These are phyloP conservation scores for Hypericum perforatum DNA, from an alignment of 345 rosid genomes.

Conservation along the genomic window DNA sequence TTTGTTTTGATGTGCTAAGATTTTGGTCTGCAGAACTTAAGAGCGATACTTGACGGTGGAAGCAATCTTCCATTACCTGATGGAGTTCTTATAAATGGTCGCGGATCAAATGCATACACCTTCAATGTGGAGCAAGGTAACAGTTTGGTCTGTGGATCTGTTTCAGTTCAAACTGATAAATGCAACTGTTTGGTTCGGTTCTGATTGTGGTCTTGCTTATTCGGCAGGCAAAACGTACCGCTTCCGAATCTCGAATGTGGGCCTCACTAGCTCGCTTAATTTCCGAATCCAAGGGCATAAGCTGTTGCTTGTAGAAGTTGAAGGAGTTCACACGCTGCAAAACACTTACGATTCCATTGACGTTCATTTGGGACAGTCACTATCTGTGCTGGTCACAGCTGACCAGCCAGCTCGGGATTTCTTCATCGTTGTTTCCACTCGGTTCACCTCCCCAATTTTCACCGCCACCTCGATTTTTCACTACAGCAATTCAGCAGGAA, in stretches of 20 bases:
- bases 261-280: neutral
- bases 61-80: neutral
- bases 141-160: neutral
- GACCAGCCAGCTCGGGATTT: neutral
- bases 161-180: neutral
- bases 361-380: neutral
- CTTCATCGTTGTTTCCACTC: slow-evolving; percentile 1
- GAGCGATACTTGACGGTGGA: neutral
- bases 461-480: neutral
- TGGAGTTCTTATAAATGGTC: neutral
- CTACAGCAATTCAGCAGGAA: neutral
- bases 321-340: neutral
- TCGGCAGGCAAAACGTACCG: slow-evolving; percentile 2
- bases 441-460: neutral
- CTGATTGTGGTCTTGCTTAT: neutral
- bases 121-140: neutral
- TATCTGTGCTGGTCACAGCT: slow-evolving; percentile 1
- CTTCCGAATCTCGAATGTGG: neutral
- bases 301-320: neutral
- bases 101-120: neutral
- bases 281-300: slow-evolving; percentile 4
- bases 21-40: neutral
- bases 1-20: no score
- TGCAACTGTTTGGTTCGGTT: neutral
- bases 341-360: neutral